Conservation (phyloP, 2,329 filamentous ascomycete species). For the Fusarium bactridioides region DNA sequence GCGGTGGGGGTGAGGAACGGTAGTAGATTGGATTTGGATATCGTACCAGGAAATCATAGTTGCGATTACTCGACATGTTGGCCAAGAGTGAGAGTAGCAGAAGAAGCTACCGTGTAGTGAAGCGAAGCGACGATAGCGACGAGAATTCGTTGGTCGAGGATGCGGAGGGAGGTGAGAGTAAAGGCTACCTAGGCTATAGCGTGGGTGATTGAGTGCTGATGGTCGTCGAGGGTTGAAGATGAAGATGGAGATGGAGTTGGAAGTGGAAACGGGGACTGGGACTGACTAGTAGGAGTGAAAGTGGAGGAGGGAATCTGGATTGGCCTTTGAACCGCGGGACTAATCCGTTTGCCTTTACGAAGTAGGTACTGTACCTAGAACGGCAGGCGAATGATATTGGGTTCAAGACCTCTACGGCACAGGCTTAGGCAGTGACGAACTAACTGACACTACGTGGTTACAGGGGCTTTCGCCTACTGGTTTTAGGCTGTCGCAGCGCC, state of each 20-base stretch:
- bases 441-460: conserved; percentile 3
- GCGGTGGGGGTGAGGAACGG: conserved; percentile 23
- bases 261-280: conserved; percentile 12
- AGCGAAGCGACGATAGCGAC: conserved; percentile 20
- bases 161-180: conserved; percentile 3
- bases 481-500: conserved; percentile 21
- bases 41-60: conserved; percentile 97
- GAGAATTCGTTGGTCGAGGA: conserved; percentile 10
- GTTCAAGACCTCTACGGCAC: background rate
- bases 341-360: background rate
- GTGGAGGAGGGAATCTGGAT: conserved; percentile 1
- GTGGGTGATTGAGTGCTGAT: conserved; percentile 8
- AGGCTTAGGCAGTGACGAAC: background rate
- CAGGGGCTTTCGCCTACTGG: conserved; percentile 17
- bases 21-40: conserved; percentile 26
- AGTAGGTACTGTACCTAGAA: background rate
- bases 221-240: conserved; percentile 34
- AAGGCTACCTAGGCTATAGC: background rate
- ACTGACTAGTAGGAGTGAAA: conserved; percentile 7
- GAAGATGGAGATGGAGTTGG: conserved; percentile 20
- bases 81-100: conserved; percentile 35
- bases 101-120: conserved; percentile 21
- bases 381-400: conserved; percentile 10
- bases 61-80: conserved; percentile 94
- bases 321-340: conserved; percentile 20